Evolutionary conservation across 148 eudicot genomes (phyloP), one percentile per base, ranked within the genome.

Genomic region (Persicaria tinctoria): DNA sequence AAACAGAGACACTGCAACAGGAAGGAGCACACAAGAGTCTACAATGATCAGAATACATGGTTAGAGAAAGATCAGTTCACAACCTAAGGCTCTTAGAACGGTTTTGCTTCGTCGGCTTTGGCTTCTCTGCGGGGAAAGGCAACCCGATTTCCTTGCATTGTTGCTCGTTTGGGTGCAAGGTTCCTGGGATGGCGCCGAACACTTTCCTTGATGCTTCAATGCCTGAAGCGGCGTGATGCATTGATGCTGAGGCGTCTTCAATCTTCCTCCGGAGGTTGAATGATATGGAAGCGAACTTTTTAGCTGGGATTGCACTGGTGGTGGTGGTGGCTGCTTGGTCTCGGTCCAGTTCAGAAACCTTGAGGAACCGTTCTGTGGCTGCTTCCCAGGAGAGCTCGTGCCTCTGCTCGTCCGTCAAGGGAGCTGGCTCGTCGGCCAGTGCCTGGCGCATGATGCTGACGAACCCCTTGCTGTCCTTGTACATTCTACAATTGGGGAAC

Each of bases 381-480:
- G 99, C 96, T 71, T 90, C 97, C 98, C 97, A 95, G 46, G 98
- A 92, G 44, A 92, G 83, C 84, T 84, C 84, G 6, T 87, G 89
- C 82, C 74, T 87, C 17, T 92, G 90, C 27, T 79, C 83, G 68
- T 90, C 94, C 11, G 87, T 84, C 20, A 92, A 74, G 12, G 91
- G 92, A 3, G 87, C 76, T 8, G 99, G 96, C 80, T 90, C 81
- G 56, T 90, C 94, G 4, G 71, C 57, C 71, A 89, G 70, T 46
- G 97, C 96, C 79, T 87, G 83, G 73, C 59, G 56, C 45, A 85
- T 88, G 44, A 85, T 85, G 83, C 82, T 75, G 8, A 90, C 90
- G 62, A 95, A 95, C 13, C 87, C 92, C 12, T 85, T 74, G 53
- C 83, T 84, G 50, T 87, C 82, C 18, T 90, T 83, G 27, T 90